These are phyloP conservation scores for Colletotrichum lindemuthianum DNA, from an alignment of 2,329 filamentous ascomycete genomes.

Conservation along the genomic window DNA sequence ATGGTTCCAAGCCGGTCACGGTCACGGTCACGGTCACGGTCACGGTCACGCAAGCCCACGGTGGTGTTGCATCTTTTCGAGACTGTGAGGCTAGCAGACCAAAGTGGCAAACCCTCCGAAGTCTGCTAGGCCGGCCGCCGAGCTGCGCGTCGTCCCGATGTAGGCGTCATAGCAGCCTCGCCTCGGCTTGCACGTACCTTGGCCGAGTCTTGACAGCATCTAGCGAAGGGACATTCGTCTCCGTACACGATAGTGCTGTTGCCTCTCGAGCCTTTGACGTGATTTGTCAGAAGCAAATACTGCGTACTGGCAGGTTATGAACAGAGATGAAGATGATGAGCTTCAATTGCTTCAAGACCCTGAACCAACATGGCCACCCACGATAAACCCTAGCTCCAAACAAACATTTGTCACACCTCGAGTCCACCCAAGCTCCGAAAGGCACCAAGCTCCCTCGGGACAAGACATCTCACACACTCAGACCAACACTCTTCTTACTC, in stretches of 20 bases:
- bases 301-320: too few species aligned
- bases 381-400: background rate
- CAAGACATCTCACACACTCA: too few species aligned
- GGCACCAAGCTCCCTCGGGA: too few species aligned
- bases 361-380: slow-evolving; percentile 7
- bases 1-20: slow-evolving; percentile 30
- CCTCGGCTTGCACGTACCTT: background rate
- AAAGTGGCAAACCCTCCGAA: slow-evolving; percentile 10
- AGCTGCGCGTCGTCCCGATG: slow-evolving; percentile 8
- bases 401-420: slow-evolving; percentile 19
- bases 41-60: slow-evolving; percentile 33
- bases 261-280: background rate
- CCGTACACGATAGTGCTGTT: background rate
- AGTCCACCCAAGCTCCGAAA: too few species aligned
- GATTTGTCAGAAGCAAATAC: too few species aligned
- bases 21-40: too few species aligned
- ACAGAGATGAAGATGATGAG: too few species aligned
- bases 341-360: background rate
- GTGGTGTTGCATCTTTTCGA: slow-evolving; percentile 32
- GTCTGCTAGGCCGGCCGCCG: slow-evolving; percentile 4
- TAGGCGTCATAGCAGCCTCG: slow-evolving; percentile 32
- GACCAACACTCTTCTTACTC: too few species aligned
- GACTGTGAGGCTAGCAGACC: slow-evolving; percentile 22
- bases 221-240: background rate
- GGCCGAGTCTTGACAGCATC: background rate